A percentile compares a stretch with the other conserved stretches of the same genome.
These are phyloP conservation scores for Lodderomyces metapsilosis DNA, from an alignment of 1,139 yeast genomes.

Conservation along the genomic window DNA sequence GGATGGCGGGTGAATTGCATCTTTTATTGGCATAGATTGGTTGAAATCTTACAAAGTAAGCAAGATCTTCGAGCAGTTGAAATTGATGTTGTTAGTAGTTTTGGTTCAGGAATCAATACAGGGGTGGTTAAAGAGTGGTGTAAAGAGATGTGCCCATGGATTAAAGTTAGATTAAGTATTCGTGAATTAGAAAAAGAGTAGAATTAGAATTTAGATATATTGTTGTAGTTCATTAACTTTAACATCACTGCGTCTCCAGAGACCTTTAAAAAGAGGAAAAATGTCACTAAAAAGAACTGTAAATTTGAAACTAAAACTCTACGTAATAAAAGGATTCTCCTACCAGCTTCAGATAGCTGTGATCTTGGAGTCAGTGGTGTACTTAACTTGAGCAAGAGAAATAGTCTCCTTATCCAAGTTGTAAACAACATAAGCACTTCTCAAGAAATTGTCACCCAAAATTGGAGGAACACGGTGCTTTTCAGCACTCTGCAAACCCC, in stretches of 20 bases:
- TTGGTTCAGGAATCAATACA: not conserved
- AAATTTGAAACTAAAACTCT: no score
- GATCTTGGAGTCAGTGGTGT: slow-evolving; percentile 13
- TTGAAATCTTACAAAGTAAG: slow-evolving; percentile 1
- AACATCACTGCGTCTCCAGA: no score
- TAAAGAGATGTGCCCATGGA: slow-evolving; percentile 1
- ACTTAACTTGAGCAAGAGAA: slow-evolving; percentile 26
- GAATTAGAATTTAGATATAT: not conserved
- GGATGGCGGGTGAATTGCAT: slow-evolving; percentile 1
- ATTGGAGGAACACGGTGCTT: slow-evolving; percentile 6
- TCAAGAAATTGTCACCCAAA: slow-evolving; percentile 32
- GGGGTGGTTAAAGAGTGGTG: slow-evolving; percentile 1
- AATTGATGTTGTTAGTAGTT: slow-evolving; percentile 1
- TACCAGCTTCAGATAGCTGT: slow-evolving; percentile 3
- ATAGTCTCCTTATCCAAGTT: slow-evolving; percentile 26
- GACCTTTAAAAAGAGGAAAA: no score
- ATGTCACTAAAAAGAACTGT: no score
- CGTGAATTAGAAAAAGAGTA: not conserved
- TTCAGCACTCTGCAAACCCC: slow-evolving; percentile 8
- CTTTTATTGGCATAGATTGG: slow-evolving; percentile 1
- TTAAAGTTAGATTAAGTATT: not conserved
- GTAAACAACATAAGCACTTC: slow-evolving; percentile 28
- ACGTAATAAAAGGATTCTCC: no score
- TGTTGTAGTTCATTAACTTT: no score
- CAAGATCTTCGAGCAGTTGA: not conserved